phyloP scores from a whole-genome alignment of 768 basidiomycete genomes.

The Ramaria sp. region DNA sequence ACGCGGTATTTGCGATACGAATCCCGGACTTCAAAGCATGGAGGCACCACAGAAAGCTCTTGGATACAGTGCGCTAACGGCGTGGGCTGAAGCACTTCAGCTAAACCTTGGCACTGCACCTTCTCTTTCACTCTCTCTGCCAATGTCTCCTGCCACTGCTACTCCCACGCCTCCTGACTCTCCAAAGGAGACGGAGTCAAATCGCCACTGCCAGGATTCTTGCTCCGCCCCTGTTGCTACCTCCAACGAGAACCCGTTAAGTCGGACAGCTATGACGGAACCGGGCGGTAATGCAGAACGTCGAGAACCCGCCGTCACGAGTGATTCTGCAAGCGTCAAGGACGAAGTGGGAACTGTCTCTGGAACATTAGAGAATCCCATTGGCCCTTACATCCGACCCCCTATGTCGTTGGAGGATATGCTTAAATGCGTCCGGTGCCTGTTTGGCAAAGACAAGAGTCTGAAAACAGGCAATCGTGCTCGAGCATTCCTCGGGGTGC shows the following conservation, averaged over 20 bases:
- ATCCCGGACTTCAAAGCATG: background rate
- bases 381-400: constrained; percentile 9
- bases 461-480: constrained; percentile 9
- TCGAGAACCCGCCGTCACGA: background rate
- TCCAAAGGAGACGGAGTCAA: background rate
- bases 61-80: background rate
- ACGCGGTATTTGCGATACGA: background rate
- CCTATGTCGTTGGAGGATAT: constrained; percentile 9
- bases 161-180: background rate
- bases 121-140: background rate
- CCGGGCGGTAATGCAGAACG: no score
- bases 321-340: background rate
- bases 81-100: background rate
- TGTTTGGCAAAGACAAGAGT: constrained; percentile 10
- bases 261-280: background rate
- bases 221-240: background rate
- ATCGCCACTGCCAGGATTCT: background rate
- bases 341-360: background rate
- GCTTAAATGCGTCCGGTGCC: constrained; percentile 7
- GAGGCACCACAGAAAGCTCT: background rate
- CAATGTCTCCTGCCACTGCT: background rate
- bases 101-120: background rate
- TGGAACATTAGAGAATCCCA: background rate
- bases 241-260: background rate
- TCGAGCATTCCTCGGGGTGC: constrained; percentile 8